phyloP scores from a whole-genome alignment of 75 land plant genomes.

The Ceratopteris richardii region DNA sequence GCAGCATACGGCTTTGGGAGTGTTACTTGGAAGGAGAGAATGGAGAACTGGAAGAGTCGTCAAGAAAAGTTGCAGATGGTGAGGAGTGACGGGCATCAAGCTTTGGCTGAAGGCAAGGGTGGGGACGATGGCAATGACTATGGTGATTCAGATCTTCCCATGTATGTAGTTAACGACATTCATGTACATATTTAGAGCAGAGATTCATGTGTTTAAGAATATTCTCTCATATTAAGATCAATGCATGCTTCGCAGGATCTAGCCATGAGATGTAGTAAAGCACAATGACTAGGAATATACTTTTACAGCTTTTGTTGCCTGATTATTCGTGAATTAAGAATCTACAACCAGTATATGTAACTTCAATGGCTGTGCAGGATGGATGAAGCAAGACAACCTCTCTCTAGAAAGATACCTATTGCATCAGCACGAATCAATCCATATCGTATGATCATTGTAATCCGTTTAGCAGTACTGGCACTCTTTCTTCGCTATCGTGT shows the following conservation, averaged over 20 bases:
- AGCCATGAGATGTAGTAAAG: too few relatives aligned
- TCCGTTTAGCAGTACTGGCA: slow-evolving; percentile 63
- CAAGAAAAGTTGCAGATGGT: slow-evolving; percentile 67
- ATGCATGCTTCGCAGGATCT: too few relatives aligned
- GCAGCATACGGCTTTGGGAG: slow-evolving; percentile 96
- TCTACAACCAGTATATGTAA: too few relatives aligned
- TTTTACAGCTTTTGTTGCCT: too few relatives aligned
- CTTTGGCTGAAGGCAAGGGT: slow-evolving; percentile 25
- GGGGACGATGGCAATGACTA: slow-evolving; percentile 38
- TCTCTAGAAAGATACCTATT: slow-evolving; percentile 75
- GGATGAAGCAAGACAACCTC: slow-evolving; percentile 74
- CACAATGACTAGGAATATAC: too few relatives aligned
- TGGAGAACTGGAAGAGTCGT: slow-evolving; percentile 77
- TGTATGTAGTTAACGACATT: slow-evolving; percentile 22
- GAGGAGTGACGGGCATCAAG: slow-evolving; percentile 43
- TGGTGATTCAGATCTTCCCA: slow-evolving; percentile 76
- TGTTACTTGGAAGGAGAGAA: slow-evolving; percentile 90
- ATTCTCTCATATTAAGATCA: too few relatives aligned
- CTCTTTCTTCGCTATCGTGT: slow-evolving; percentile 73
- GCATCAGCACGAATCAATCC: slow-evolving; percentile 66
- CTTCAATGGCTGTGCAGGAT: slow-evolving; percentile 29
- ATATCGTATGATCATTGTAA: slow-evolving; percentile 58
- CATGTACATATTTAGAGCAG: too few relatives aligned
- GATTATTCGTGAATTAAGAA: too few relatives aligned
- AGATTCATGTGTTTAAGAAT: too few relatives aligned